A percentile compares a stretch with the other conserved stretches of the same genome.
Conservation (phyloP, 176 grass and related monocot genomes). For the Bothriochloa decipiens region DNA sequence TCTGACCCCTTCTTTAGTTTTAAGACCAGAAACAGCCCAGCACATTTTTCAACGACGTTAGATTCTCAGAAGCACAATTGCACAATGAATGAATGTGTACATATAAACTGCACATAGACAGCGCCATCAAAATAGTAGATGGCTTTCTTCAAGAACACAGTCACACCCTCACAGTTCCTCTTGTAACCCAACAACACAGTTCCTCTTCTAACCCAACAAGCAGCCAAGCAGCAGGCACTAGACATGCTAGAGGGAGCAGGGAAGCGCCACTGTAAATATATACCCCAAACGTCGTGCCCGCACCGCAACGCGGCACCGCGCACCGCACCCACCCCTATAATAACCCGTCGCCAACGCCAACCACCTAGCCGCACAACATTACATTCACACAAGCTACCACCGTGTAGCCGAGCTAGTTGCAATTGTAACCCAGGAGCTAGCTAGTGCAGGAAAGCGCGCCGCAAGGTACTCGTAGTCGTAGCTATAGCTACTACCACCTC, state of each 20-base stretch:
- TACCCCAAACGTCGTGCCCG: background rate
- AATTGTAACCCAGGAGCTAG: background rate
- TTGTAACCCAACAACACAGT: background rate
- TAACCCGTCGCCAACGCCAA: constrained; percentile 48
- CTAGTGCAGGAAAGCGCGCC: background rate
- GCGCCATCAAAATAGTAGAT: background rate
- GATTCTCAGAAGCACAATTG: background rate
- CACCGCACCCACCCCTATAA: constrained; percentile 43
- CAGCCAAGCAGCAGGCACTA: too few species aligned
- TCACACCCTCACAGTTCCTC: background rate
- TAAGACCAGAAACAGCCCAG: background rate
- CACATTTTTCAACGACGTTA: background rate
- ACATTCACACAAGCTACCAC: background rate
- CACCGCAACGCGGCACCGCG: too few species aligned
- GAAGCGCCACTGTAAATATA: background rate
- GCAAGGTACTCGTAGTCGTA: background rate
- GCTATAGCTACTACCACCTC: background rate
- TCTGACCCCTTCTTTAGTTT: background rate
- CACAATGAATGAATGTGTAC: background rate
- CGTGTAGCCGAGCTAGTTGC: background rate
- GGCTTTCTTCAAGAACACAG: background rate
- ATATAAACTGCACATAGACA: background rate
- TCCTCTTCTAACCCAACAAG: too few species aligned
- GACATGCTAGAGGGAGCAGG: background rate
- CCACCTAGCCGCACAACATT: constrained; percentile 38